phyloP scores from a whole-genome alignment of 306 rosid genomes.

The Lithocarpus polystachyus region DNA sequence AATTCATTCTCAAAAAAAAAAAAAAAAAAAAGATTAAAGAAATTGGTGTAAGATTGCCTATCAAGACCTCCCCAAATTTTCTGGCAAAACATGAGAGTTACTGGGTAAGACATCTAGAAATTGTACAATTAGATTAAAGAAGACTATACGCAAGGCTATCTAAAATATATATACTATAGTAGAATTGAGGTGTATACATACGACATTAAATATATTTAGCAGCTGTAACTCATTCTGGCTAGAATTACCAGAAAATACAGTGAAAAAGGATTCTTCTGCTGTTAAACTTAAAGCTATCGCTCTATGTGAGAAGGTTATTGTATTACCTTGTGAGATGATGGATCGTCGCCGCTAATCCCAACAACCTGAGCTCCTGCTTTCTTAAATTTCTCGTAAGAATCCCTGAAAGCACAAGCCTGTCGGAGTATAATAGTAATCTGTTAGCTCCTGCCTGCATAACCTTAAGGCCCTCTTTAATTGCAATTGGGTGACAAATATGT shows the following conservation, averaged over 20 bases:
- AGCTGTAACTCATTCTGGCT: background rate
- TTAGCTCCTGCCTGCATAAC: conserved; percentile 8
- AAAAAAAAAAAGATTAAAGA: background rate
- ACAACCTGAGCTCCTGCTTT: conserved; percentile 94
- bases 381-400: conserved; percentile 96
- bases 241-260: too few relatives aligned
- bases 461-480: background rate
- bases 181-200: background rate
- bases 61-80: too few relatives aligned
- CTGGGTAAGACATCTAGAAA: too few relatives aligned
- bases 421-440: background rate
- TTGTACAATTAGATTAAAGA: background rate
- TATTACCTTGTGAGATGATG: conserved; percentile 91
- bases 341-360: conserved; percentile 85
- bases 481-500: background rate
- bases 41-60: background rate
- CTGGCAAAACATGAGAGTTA: too few relatives aligned
- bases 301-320: conserved; percentile 1
- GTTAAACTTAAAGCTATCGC: background rate
- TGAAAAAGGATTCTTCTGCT: too few relatives aligned
- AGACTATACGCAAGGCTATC: background rate
- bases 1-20: too few relatives aligned
- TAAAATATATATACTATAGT: background rate
- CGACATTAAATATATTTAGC: background rate
- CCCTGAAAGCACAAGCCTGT: conserved; percentile 99